Conservation (phyloP, 225 moss, liverwort and hornwort species). For the Polytrichum formosum region DNA sequence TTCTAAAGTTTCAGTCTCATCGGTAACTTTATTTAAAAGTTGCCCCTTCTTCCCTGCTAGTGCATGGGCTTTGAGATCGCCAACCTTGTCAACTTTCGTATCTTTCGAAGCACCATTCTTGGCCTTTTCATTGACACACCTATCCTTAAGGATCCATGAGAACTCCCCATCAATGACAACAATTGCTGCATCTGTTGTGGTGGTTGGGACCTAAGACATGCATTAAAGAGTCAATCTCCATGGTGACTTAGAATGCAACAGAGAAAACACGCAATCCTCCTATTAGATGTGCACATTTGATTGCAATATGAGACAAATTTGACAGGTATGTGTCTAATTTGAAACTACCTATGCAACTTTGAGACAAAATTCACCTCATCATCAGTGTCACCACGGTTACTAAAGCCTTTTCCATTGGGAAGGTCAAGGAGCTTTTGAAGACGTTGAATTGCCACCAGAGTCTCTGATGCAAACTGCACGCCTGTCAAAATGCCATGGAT, state of each 20-base stretch:
- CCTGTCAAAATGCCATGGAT: slow-evolving; percentile 27
- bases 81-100: slow-evolving; percentile 16
- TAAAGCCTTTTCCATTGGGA: slow-evolving; percentile 56
- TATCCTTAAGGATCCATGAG: slow-evolving; percentile 63
- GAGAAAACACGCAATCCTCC: too few relatives aligned
- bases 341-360: too few relatives aligned
- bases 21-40: slow-evolving; percentile 7
- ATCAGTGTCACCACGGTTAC: slow-evolving; percentile 23
- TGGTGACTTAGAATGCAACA: too few relatives aligned
- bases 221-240: too few relatives aligned
- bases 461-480: slow-evolving; percentile 52
- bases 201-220: slow-evolving; percentile 22
- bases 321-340: too few relatives aligned
- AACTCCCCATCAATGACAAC: slow-evolving; percentile 50
- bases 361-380: slow-evolving; percentile 29
- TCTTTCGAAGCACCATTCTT: slow-evolving; percentile 11
- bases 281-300: too few relatives aligned
- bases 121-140: slow-evolving; percentile 8
- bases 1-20: slow-evolving; percentile 31
- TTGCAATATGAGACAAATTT: too few relatives aligned
- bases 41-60: background rate
- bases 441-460: slow-evolving; percentile 62
- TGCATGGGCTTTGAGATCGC: slow-evolving; percentile 4
- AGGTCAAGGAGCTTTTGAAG: slow-evolving; percentile 74
- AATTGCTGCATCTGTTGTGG: slow-evolving; percentile 38